Percentiles rank a stretch among this genome's conserved stretches.
Conservation (phyloP, 495 filamentous ascomycete species). For the Annulohypoxylon nitens region DNA sequence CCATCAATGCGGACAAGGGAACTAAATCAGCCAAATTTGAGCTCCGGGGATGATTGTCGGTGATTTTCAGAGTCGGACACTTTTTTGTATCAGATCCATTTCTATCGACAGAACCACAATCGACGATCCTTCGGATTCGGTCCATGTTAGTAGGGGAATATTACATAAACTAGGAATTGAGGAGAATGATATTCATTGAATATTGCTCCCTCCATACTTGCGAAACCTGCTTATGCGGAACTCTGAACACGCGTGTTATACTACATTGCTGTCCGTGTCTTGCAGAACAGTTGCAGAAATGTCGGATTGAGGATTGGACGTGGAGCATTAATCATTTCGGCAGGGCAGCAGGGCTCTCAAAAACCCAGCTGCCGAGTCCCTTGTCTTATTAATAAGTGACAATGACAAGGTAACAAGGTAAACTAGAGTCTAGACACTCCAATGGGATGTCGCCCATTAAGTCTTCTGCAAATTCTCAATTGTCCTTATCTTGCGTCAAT, state of each 20-base stretch:
- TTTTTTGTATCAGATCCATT: constrained; percentile 5
- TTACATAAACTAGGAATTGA: constrained; percentile 5
- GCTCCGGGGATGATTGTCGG: constrained; percentile 6
- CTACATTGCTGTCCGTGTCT: background rate
- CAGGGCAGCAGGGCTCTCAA: constrained; percentile 5
- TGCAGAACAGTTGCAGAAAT: constrained; percentile 4
- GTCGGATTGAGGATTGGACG: constrained; percentile 1
- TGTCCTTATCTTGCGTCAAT: constrained; percentile 33
- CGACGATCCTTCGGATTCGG: constrained; percentile 20
- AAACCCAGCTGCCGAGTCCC: constrained; percentile 6
- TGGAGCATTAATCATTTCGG: constrained; percentile 30
- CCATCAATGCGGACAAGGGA: background rate
- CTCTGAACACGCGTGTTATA: background rate
- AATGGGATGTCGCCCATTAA: constrained; percentile 31
- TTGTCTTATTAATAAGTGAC: constrained; percentile 12
- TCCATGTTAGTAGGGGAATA: constrained; percentile 12
- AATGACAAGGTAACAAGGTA: constrained; percentile 6
- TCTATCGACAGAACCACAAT: constrained; percentile 10
- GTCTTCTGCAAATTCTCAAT: constrained; percentile 18
- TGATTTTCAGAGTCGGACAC: background rate
- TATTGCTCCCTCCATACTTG: constrained; percentile 8
- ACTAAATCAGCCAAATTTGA: background rate
- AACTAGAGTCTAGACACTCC: constrained; percentile 8
- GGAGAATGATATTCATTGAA: constrained; percentile 14
- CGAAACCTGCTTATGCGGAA: background rate